Conservation (phyloP, 148 eudicot genomes). For the Amaranthus hypochondriacus region DNA sequence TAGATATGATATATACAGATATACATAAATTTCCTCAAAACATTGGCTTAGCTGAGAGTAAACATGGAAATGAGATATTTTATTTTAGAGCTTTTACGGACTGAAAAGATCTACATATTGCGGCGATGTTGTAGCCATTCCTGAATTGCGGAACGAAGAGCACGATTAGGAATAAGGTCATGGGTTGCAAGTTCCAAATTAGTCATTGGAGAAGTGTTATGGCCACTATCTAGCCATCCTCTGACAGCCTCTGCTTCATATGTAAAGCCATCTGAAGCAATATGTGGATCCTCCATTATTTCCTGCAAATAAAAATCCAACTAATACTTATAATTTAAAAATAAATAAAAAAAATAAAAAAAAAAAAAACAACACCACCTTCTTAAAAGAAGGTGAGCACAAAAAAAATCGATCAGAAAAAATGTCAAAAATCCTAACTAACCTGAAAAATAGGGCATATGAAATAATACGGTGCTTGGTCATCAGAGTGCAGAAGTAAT, state of each 20-base stretch:
- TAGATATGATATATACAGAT: no score
- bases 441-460: slow-evolving; percentile 89
- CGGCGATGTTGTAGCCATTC: slow-evolving; percentile 53
- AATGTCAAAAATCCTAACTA: not conserved
- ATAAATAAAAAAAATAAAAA: no score
- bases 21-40: not conserved
- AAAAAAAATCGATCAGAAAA: not conserved
- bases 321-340: not conserved
- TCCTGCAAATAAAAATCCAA: slow-evolving; percentile 42
- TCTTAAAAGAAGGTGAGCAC: not conserved
- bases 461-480: slow-evolving; percentile 52
- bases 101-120: slow-evolving; percentile 2
- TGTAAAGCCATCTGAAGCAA: slow-evolving; percentile 82
- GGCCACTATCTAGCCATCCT: slow-evolving; percentile 79
- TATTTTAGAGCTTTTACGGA: not conserved
- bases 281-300: slow-evolving; percentile 79
- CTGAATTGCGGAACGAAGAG: slow-evolving; percentile 75
- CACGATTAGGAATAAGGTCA: slow-evolving; percentile 62
- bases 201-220: slow-evolving; percentile 77
- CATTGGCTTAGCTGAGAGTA: not conserved
- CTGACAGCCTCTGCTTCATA: slow-evolving; percentile 71
- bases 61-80: not conserved
- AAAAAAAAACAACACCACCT: not conserved
- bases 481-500: slow-evolving; percentile 29
- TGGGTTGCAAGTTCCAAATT: slow-evolving; percentile 45